Conservation (phyloP, 176 grass and related monocot genomes). For the Musa troglodytarum region DNA sequence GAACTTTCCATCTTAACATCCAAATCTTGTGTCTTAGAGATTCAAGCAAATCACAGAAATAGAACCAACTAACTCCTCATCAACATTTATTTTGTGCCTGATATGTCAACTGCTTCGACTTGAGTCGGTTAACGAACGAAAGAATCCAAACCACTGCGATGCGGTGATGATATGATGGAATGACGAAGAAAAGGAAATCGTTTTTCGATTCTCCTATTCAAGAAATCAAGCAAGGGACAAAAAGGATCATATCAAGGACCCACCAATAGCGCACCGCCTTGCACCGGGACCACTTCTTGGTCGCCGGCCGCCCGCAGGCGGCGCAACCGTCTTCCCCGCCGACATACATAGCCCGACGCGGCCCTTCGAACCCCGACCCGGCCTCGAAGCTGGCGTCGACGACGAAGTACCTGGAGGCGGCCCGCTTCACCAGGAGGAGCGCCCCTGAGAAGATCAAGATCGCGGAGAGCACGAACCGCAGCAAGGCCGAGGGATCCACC, state of each 20-base stretch:
- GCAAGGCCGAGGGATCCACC: slow-evolving; percentile 54
- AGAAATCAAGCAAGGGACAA: background rate
- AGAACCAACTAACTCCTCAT: no score
- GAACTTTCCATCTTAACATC: no score
- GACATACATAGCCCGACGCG: slow-evolving; percentile 38
- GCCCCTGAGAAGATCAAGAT: slow-evolving; percentile 35
- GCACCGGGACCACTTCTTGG: slow-evolving; percentile 70
- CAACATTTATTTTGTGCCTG: no score
- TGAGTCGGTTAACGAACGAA: no score
- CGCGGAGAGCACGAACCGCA: slow-evolving; percentile 40
- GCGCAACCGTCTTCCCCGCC: slow-evolving; percentile 30
- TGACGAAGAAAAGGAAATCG: no score
- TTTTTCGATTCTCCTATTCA: no score
- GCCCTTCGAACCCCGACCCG: slow-evolving; percentile 22
- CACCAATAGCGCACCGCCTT: slow-evolving; percentile 83
- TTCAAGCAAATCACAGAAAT: no score
- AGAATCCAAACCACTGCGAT: no score
- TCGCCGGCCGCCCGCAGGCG: slow-evolving; percentile 36
- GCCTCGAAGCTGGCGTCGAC: slow-evolving; percentile 48
- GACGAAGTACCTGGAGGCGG: slow-evolving; percentile 77
- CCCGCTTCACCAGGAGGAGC: slow-evolving; percentile 41
- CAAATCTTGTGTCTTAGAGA: no score
- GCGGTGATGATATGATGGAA: no score
- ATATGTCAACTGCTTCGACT: no score
- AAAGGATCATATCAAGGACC: background rate